Evolutionary conservation across 2,329 filamentous ascomycete genomes (phyloP).

Genomic region (Massarina eburnea): DNA sequence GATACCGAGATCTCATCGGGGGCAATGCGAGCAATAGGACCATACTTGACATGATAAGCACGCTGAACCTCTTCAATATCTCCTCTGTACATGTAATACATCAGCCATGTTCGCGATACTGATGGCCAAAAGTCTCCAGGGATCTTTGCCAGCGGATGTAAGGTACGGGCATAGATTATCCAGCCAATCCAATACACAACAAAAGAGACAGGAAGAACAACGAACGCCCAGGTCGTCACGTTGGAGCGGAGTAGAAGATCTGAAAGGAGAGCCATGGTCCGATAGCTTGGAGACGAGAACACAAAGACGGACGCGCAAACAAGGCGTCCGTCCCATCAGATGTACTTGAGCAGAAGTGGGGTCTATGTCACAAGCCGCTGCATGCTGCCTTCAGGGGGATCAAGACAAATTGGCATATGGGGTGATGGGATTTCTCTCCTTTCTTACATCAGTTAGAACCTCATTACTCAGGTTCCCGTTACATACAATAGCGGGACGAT

Average conservation of each 20-base stretch:
- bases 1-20: constrained; percentile 43
- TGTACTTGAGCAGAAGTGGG: too few relatives aligned
- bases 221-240: too few relatives aligned
- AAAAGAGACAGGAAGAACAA: constrained; percentile 3
- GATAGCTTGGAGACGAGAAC: too few relatives aligned
- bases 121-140: constrained; percentile 22
- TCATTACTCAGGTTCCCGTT: too few relatives aligned
- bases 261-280: constrained; percentile 1
- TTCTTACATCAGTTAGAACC: too few relatives aligned
- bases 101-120: constrained; percentile 20
- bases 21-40: constrained; percentile 50
- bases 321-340: too few relatives aligned
- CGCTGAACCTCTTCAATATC: constrained; percentile 12
- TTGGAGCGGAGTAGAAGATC: neutral
- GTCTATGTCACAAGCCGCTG: too few relatives aligned
- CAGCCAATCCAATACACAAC: constrained; percentile 7
- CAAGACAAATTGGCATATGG: too few relatives aligned
- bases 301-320: too few relatives aligned
- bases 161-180: constrained; percentile 9
- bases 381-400: too few relatives aligned
- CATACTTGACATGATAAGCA: constrained; percentile 21
- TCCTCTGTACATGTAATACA: constrained; percentile 13
- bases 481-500: too few relatives aligned
- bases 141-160: constrained; percentile 18
- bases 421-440: too few relatives aligned